Base-by-base conservation (phyloP, 129 eudicot genomes). In the Tagetes erecta region DNA sequence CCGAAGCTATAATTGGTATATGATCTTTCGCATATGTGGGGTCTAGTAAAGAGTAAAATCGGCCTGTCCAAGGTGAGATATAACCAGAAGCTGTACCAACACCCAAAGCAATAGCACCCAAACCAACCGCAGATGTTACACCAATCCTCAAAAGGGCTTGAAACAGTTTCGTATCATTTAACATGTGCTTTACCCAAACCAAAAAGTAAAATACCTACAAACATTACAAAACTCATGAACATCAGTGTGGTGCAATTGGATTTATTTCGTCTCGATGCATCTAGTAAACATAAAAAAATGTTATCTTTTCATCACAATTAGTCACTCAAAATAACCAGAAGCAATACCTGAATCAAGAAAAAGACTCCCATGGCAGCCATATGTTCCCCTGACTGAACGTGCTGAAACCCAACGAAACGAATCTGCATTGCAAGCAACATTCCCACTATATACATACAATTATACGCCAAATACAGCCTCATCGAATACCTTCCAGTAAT, bases 331-430 rank as follows among this genome's bases (percentile, higher is more conserved):
- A 20, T 20, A 20, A 20, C 66, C 42, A 4, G 67, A 34, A 60
- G 7, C 20, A 4, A 55, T 84, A 92, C 98, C 95, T 93, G 98
- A 80, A 93, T 87, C 87, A 93, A 77, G 91, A 93, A 93, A 64
- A 93, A 93, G 74, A 93, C 98, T 56, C 98, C 98, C 98, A 93
- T 86, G 65, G 98, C 98, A 64, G 92, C 98, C 98, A 93, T 93
- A 82, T 93, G 96, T 70, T 93, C 98, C 35, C 98, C 98, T 5
- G 98, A 93, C 74, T 90, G 96, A 34, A 93, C 98, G 72, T 90
- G 96, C 80, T 93, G 97, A 77, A 90, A 93, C 31, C 96, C 96
- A 50, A 93, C 98, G 82, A 90, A 93, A 20, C 96, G 95, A 72
- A 92, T 92, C 80, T 92, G 98, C 98, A 92, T 92, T 0, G 98